Conservation (phyloP, 768 basidiomycete species). For the Mycena vulgaris region DNA sequence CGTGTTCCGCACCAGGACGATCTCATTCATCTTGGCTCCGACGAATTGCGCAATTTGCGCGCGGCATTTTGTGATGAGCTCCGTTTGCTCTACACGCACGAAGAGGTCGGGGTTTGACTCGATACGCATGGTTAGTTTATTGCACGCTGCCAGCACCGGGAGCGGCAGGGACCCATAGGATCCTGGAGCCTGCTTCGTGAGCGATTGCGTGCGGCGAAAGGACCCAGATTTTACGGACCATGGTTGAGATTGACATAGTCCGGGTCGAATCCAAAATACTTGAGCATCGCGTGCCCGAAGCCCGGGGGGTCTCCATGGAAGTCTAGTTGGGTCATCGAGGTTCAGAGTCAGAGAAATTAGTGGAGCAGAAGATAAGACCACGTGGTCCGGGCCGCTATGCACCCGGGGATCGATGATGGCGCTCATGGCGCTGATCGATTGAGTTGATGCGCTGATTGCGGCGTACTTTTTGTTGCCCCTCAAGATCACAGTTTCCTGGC, state of each 20-base stretch:
- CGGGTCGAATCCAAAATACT: slow-evolving; percentile 70
- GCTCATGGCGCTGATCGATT: too few relatives aligned
- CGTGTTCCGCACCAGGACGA: slow-evolving; percentile 74
- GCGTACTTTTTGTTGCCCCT: too few relatives aligned
- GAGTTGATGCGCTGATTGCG: too few relatives aligned
- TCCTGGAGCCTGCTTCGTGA: slow-evolving; percentile 53
- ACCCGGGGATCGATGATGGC: too few relatives aligned
- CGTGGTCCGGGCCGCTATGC: too few relatives aligned
- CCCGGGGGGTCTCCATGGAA: slow-evolving; percentile 20
- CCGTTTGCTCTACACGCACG: slow-evolving; percentile 55
- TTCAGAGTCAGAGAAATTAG: too few relatives aligned
- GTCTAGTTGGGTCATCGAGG: slow-evolving; percentile 27
- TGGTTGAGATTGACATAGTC: slow-evolving; percentile 77
- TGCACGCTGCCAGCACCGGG: slow-evolving; percentile 64
- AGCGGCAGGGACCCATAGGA: slow-evolving; percentile 72
- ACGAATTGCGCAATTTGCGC: slow-evolving; percentile 58
- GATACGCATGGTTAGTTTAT: slow-evolving; percentile 56
- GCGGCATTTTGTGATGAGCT: slow-evolving; percentile 52
- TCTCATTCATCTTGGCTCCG: slow-evolving; percentile 66
- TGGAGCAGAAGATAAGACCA: too few relatives aligned
- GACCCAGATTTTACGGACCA: slow-evolving; percentile 53
- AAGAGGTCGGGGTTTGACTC: slow-evolving; percentile 75
- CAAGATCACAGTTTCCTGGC: too few relatives aligned
- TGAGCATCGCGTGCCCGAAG: slow-evolving; percentile 71
- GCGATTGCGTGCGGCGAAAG: slow-evolving; percentile 13